These are phyloP conservation scores for Starmerella riodocensis DNA, from an alignment of 805 yeast species.

Conservation along the genomic window DNA sequence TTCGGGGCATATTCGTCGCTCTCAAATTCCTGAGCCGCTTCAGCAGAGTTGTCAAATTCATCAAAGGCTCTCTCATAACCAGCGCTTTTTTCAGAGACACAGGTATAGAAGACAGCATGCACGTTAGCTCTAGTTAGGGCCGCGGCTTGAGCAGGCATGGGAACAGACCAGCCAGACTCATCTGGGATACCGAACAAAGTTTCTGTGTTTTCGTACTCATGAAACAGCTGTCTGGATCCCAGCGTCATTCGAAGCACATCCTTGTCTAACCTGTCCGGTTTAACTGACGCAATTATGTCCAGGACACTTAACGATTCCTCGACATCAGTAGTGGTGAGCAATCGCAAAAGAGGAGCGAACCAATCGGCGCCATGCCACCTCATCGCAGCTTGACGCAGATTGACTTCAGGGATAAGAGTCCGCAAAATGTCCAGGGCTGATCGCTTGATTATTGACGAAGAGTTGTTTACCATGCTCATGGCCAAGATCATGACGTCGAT, in stretches of 20 bases:
- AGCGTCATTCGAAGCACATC: slow-evolving; percentile 84
- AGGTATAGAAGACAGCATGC: slow-evolving; percentile 87
- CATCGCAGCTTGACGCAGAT: slow-evolving; percentile 63
- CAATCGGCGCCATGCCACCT: slow-evolving; percentile 83
- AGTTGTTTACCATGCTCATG: slow-evolving; percentile 68
- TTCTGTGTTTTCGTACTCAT: slow-evolving; percentile 72
- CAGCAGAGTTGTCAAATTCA: not conserved
- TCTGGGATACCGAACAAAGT: slow-evolving; percentile 91
- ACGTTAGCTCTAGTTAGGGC: slow-evolving; percentile 83
- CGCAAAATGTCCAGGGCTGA: slow-evolving; percentile 70
- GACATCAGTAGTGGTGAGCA: slow-evolving; percentile 71
- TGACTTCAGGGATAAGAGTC: slow-evolving; percentile 61
- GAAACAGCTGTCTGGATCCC: slow-evolving; percentile 65
- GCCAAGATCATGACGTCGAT: slow-evolving; percentile 64
- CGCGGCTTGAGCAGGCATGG: slow-evolving; percentile 86
- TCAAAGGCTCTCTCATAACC: slow-evolving; percentile 3
- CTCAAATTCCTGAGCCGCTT: slow-evolving; percentile 11
- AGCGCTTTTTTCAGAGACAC: slow-evolving; percentile 32
- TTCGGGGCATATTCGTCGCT: slow-evolving; percentile 23
- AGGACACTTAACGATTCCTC: slow-evolving; percentile 79
- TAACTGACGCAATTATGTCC: slow-evolving; percentile 71
- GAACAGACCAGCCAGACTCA: slow-evolving; percentile 93
- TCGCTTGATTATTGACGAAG: slow-evolving; percentile 59
- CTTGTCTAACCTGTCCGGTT: slow-evolving; percentile 81
- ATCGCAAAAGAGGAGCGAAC: slow-evolving; percentile 74